A percentile compares a stretch with the other conserved stretches of the same genome.
These are phyloP conservation scores for Arabidopsis thaliana DNA, from an alignment of 345 rosid genomes.

Conservation along the genomic window TAIR10.1 NC_003071.7:19124501-19125000, in stretches of 20 bases:
- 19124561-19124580: conserved; percentile 57
- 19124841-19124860: conserved; percentile 70
- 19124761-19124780: conserved; percentile 56
- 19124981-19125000: conserved; percentile 80
- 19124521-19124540: conserved; percentile 46
- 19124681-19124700: conserved; percentile 60
- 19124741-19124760: conserved; percentile 89
- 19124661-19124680: conserved; percentile 49
- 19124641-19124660: conserved; percentile 79
- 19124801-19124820: conserved; percentile 66
- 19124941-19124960: conserved; percentile 66
- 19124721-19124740: conserved; percentile 85
- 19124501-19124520: conserved; percentile 51
- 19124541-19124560: conserved; percentile 54
- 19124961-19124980: conserved; percentile 79
- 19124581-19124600: conserved; percentile 70
- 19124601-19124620: conserved; percentile 62
- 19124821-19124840: conserved; percentile 81
- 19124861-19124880: conserved; percentile 52
- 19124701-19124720: conserved; percentile 70
- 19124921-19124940: conserved; percentile 43
- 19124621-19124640: conserved; percentile 67
- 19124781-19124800: conserved; percentile 44
- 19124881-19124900: conserved; percentile 59
- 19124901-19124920: conserved; percentile 50